These are phyloP conservation scores for Vitis rotundifolia DNA, from an alignment of 164 flowering plant species.

Conservation along the genomic window DNA sequence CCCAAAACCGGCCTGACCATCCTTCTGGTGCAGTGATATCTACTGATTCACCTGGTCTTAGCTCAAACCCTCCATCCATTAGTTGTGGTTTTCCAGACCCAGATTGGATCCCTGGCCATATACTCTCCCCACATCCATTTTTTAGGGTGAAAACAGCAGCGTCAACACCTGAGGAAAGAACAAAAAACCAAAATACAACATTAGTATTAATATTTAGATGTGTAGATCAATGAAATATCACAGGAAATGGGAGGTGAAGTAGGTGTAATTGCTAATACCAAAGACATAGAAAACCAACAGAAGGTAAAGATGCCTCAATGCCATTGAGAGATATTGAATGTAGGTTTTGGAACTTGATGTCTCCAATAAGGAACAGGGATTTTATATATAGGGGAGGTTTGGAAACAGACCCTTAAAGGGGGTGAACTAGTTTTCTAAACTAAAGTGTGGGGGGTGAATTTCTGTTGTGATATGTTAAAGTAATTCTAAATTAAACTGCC, in stretches of 20 bases:
- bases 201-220: not conserved
- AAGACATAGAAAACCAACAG: not conserved
- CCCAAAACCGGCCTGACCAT: slow-evolving; percentile 61
- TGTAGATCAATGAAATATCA: not conserved
- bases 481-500: too few species aligned
- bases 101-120: slow-evolving; percentile 49
- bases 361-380: too few species aligned
- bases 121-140: slow-evolving; percentile 32
- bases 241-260: not conserved
- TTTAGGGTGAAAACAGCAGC: slow-evolving; percentile 35
- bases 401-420: too few species aligned
- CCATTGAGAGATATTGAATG: not conserved
- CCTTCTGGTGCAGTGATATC: slow-evolving; percentile 22
- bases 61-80: slow-evolving; percentile 32
- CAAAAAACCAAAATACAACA: not conserved
- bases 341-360: not conserved
- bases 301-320: slow-evolving; percentile 1
- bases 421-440: too few species aligned
- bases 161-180: slow-evolving; percentile 18
- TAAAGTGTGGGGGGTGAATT: too few species aligned
- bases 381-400: too few species aligned
- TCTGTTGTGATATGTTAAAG: too few species aligned
- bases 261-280: not conserved
- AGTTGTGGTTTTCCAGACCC: slow-evolving; percentile 35
- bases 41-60: slow-evolving; percentile 19